Evolutionary conservation across 2,329 filamentous ascomycete species (phyloP), one percentile per base, ranked within the genome.

Genomic region (Xylariaceae sp.): DNA sequence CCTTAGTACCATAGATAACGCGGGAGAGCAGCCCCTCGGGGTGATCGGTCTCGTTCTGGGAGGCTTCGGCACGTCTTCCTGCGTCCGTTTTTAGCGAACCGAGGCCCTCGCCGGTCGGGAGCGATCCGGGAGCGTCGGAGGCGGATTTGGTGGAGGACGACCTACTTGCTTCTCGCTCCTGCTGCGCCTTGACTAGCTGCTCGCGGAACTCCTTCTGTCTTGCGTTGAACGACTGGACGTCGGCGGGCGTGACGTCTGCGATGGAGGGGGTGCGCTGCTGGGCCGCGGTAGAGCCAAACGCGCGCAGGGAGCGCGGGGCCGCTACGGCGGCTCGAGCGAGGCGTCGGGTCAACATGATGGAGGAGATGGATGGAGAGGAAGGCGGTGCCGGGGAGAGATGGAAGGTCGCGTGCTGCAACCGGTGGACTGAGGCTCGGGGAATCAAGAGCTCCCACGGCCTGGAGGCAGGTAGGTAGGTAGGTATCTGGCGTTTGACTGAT

Each of bases 1-100:
- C 90, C 55, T 92, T 88, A 11, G 92, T 98, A 53, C 92, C 92
- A 63, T 98, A 96, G 56, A 98, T 94, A 49, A 98, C 76, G 49
- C 82, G 90, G 22, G 84, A 83, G 38, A 98, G 63, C 24, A 84
- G 77, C 12, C 76, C 82, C 42, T 77, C 72, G 59, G 83, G 83
- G 57, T 80, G 83, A 36, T 72, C 65, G 32, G 69, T 56, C 44
- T 77, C 71, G 36, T 67, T 68, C 42, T 71, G 67, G 41, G 70
- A 66, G 23, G 42, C 62, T 52, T 84, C 75, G 43, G 74, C 69
- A 50, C 69, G 64, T 50, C 71, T 70, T 60, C 67, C 68, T 67
- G 77, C 70, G 56, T 64, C 61, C 61, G 66, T 58, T 61, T 58
- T 67, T 53, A 79, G 75, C 78, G 70, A 81, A 71, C 72, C 72